These are phyloP conservation scores for Aspergillus eucalypticola DNA, from an alignment of 2,329 filamentous ascomycete genomes.

Conservation along the genomic window DNA sequence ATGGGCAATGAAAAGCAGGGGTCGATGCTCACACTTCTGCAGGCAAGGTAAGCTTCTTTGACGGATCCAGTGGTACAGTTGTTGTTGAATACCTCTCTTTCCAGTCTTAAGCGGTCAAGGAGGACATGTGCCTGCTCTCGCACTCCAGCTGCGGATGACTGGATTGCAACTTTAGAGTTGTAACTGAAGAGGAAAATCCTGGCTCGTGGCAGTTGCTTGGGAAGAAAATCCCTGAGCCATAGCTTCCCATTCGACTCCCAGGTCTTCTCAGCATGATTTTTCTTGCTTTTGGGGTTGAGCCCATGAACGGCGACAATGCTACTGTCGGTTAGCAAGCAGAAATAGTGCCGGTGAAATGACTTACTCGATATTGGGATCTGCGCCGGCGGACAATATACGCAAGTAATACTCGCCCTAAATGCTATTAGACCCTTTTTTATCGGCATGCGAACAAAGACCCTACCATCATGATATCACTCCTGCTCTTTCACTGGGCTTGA, in stretches of 20 bases:
- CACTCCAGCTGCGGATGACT: constrained; percentile 24
- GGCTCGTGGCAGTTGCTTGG: constrained; percentile 22
- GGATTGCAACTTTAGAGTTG: constrained; percentile 29
- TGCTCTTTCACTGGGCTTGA: neutral
- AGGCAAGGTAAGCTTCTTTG: neutral
- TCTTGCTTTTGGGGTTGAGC: constrained; percentile 22
- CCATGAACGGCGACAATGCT: constrained; percentile 28
- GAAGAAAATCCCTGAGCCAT: constrained; percentile 25
- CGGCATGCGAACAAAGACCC: neutral
- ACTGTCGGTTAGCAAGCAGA: neutral
- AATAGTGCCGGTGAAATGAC: neutral
- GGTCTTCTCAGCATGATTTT: constrained; percentile 19
- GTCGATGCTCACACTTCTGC: constrained; percentile 16
- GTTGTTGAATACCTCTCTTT: constrained; percentile 12
- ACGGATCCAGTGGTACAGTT: neutral
- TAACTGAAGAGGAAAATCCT: constrained; percentile 30
- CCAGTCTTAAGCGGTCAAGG: constrained; percentile 18
- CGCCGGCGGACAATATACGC: constrained; percentile 11
- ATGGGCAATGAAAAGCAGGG: constrained; percentile 31
- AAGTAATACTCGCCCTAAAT: constrained; percentile 7
- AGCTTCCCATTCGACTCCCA: constrained; percentile 22
- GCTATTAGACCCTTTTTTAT: neutral
- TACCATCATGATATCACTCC: constrained; percentile 2
- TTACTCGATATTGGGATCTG: constrained; percentile 15
- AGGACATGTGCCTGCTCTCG: constrained; percentile 24